Conservation (phyloP, 2,329 filamentous ascomycete species). For the Cryphonectria parasitica region DNA sequence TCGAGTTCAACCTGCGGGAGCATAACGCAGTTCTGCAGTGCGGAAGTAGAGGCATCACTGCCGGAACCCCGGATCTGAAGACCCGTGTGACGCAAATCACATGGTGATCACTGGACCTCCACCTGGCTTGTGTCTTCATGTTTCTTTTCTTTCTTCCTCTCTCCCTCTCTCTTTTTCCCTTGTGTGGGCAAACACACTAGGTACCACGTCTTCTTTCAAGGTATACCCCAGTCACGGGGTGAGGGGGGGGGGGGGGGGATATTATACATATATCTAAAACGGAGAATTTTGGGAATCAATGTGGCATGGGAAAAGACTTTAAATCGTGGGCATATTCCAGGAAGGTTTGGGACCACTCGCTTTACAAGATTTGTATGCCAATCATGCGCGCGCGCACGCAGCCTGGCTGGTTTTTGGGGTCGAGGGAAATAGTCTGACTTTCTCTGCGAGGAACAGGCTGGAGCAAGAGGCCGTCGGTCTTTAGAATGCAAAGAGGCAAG, state of each 20-base stretch:
- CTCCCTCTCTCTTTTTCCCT: no score
- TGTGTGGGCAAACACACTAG: neutral
- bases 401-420: neutral
- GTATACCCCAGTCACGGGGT: neutral
- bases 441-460: neutral
- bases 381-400: neutral
- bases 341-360: neutral
- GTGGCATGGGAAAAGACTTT: neutral
- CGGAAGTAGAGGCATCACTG: slow-evolving; percentile 56
- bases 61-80: slow-evolving; percentile 51
- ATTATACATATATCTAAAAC: neutral
- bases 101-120: slow-evolving; percentile 47
- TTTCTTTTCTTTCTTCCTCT: no score
- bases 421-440: neutral
- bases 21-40: slow-evolving; percentile 55
- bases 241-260: no score
- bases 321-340: neutral
- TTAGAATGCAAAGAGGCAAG: neutral
- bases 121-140: neutral
- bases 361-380: neutral
- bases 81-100: slow-evolving; percentile 49
- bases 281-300: neutral
- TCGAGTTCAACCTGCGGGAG: slow-evolving; percentile 60
- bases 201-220: neutral
- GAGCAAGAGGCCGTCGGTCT: neutral